Evolutionary conservation across 2,329 filamentous ascomycete genomes (phyloP).

Genomic region (Periconia macrospinosa): DNA sequence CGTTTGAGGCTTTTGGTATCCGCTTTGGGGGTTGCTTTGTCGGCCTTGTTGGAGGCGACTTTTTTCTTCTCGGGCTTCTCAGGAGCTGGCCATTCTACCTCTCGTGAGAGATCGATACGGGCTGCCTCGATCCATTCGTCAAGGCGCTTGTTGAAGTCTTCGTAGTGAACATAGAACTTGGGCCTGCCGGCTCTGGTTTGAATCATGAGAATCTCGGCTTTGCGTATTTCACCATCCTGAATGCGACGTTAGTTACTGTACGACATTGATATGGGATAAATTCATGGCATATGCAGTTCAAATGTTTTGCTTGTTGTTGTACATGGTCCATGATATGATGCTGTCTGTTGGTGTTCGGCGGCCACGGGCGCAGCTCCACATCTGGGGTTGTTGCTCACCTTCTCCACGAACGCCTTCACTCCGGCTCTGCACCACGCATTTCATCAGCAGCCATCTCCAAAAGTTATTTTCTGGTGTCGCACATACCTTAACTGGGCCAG

Average conservation of each 20-base stretch:
- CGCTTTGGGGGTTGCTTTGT: constrained; percentile 46
- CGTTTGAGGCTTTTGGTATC: constrained; percentile 52
- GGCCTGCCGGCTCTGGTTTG: constrained; percentile 85
- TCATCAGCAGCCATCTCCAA: constrained; percentile 31
- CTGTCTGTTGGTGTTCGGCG: constrained; percentile 15
- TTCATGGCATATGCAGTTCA: too few species aligned
- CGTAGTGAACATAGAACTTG: constrained; percentile 95
- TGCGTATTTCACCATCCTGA: constrained; percentile 78
- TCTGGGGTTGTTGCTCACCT: constrained; percentile 54
- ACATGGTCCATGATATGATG: too few species aligned
- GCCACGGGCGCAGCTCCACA: neutral
- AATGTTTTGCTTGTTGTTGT: too few species aligned
- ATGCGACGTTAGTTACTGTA: constrained; percentile 15
- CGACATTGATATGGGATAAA: too few species aligned
- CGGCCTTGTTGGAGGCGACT: constrained; percentile 53
- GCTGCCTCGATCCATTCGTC: constrained; percentile 85
- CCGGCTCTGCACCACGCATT: constrained; percentile 56
- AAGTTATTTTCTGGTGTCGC: constrained; percentile 28
- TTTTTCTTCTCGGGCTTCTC: constrained; percentile 89
- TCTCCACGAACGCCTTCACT: constrained; percentile 68
- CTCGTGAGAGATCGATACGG: constrained; percentile 82
- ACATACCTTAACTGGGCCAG: constrained; percentile 77
- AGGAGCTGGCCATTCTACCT: constrained; percentile 94
- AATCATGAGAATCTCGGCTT: constrained; percentile 96
- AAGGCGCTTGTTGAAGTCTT: constrained; percentile 92